A percentile compares a stretch with the other conserved stretches of the same genome.
Evolutionary conservation across 208 protist species (phyloP).

Genomic region (Trichomonas gallinae): DNA sequence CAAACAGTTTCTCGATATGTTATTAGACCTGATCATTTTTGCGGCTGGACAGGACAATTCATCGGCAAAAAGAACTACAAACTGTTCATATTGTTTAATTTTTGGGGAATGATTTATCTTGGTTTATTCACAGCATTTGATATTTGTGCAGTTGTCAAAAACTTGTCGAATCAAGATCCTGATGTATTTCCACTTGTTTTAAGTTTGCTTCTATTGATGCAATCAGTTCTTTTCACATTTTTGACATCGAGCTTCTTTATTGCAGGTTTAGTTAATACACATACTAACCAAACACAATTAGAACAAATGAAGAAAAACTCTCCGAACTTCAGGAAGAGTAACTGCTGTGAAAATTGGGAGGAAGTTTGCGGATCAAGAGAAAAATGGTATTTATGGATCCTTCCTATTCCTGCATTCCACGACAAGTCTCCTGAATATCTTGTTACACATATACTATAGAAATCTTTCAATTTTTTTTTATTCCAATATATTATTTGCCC

Average conservation of each 20-base stretch:
- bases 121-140: not conserved
- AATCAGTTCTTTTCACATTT: too few relatives aligned
- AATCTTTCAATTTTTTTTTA: too few relatives aligned
- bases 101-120: not conserved
- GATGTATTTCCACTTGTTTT: not conserved
- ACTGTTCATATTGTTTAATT: not conserved
- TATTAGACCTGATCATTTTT: conserved; percentile 1
- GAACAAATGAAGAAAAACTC: not conserved
- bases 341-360: not conserved
- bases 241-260: too few relatives aligned
- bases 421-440: too few relatives aligned
- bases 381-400: not conserved
- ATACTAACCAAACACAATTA: not conserved
- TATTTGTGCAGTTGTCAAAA: not conserved
- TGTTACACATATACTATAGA: too few relatives aligned
- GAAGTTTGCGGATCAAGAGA: not conserved
- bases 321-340: not conserved
- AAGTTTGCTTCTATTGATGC: too few relatives aligned
- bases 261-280: not conserved
- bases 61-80: not conserved
- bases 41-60: not conserved
- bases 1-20: not conserved
- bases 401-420: not conserved
- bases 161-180: not conserved
- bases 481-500: too few relatives aligned